These are phyloP conservation scores for Globisporangium carolinianum DNA, from an alignment of 352 stramenopile genomes.

Conservation along the genomic window DNA sequence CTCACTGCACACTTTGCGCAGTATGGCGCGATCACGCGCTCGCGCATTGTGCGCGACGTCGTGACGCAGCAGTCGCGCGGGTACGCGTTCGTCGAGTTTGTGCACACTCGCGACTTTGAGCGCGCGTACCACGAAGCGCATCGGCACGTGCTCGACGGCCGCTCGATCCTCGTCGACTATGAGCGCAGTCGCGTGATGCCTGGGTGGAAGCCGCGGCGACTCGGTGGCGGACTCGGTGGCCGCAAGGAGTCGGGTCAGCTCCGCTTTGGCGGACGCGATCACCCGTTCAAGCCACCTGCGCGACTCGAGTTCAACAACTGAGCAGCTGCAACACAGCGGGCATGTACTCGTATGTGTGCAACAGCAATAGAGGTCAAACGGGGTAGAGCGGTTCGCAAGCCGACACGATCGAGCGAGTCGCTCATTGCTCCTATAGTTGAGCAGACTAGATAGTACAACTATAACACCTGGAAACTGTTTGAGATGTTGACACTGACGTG, in stretches of 20 bases:
- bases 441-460: too few species aligned
- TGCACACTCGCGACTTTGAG: constrained; percentile 42
- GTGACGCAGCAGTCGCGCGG: constrained; percentile 56
- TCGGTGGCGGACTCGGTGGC: constrained; percentile 70
- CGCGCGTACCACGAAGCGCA: constrained; percentile 53
- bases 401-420: too few species aligned
- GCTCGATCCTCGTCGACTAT: constrained; percentile 64
- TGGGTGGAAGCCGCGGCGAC: constrained; percentile 73
- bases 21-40: constrained; percentile 37
- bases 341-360: background rate
- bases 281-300: constrained; percentile 50
- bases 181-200: constrained; percentile 73
- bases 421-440: too few species aligned
- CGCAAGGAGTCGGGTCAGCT: constrained; percentile 78
- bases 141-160: constrained; percentile 46
- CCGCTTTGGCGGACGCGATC: constrained; percentile 70
- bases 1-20: constrained; percentile 31
- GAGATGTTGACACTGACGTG: too few species aligned
- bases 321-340: background rate
- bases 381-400: too few species aligned
- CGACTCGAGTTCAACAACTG: background rate
- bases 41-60: constrained; percentile 64
- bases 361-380: too few species aligned
- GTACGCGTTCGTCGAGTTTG: constrained; percentile 80
- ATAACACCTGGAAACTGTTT: too few species aligned